Evolutionary conservation across 306 rosid genomes (phyloP), one percentile per base, ranked within the genome.

Genomic region (Ormosia semicastrata): DNA sequence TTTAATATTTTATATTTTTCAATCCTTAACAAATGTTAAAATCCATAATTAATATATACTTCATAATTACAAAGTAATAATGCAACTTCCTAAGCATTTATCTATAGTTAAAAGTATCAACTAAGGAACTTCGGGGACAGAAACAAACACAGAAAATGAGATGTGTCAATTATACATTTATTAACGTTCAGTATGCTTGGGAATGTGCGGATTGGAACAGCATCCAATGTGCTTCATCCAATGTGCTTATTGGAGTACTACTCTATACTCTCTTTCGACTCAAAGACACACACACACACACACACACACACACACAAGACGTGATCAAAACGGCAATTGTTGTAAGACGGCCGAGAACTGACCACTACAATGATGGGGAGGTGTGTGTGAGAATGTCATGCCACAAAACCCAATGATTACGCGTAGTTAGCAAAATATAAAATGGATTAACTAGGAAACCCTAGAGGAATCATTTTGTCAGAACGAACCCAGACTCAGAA

Each of bases 171-270:
- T 18, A 57, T 12, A 81, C 59, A 43, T 40, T 6, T 43, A 40
- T 6, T 57, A 75, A 7, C 11, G 46, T 49, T 58, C 57, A n/a
- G 57, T 5, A 37, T 65, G 34, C 54, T 39, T 17, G 50, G 36
- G 47, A 68, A 5, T 49, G 67, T 29, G 39, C 75, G 50, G 87
- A 76, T 83, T 66, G 53, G 79, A 86, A 63, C 56, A 71, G 89
- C 86, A 84, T 86, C 88, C 89, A 56, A 86, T 81, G 89, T 24
- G 24, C 24, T 24, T 24, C 86, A 84, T 86, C 88, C 89, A 56
- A 86, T 81, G 89, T 24, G 24, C 24, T 24, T 24, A 24, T 24
- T 24, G 24, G 24, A 24, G 24, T 24, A 24, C 24, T 24, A 24
- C 24, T 24, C 24, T 24, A 24, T 1, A 24, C 24, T 24, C 0